Evolutionary conservation across 805 yeast genomes (phyloP), one percentile per base, ranked within the genome.

Genomic region (Clavispora phyllophila): DNA sequence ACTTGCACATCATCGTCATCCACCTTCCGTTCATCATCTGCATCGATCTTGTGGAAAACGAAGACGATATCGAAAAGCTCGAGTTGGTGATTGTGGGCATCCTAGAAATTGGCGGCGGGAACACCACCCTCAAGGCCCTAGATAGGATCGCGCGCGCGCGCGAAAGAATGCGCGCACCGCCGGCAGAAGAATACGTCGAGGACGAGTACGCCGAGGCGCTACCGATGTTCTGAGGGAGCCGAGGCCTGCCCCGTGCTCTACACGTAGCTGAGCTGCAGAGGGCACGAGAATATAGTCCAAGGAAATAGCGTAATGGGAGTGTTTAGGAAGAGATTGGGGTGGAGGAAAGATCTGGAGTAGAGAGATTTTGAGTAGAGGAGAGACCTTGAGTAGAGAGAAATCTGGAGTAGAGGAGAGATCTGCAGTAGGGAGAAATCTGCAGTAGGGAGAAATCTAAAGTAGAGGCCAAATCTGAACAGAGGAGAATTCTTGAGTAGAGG

Each of bases 51-150:
- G 46, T 55, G 5, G 55, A 49, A 9, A 46, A 50, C 25, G 55
- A 49, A n/a, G 49, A 42, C 13, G 59, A 53, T 14, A 52, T 54
- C 20, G 64, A 60, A 35, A 47, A 43, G 42, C 45, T 59, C 27
- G 58, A 53, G 41, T 43, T 59, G n/a, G 58, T 48, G 40, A 58
- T 57, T 39, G 36, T 37, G 24, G 64, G 61, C 8, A 40, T 60
- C 29, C 47, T 54, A n/a, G 51, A 44, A 26, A 38, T 60, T 25
- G 60, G 64, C 8, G 51, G 57, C 27, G 64, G 64, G 5, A 54
- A 39, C 40, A 36, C 50, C 19, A 35, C 37, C 10, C 22, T 40
- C 3, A 29, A 29, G 33, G 33, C 20, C 6, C 33, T 15, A 3
- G 7, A 17, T 4, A 15, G 20, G 20, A 29, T 29, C 10, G 33